These are phyloP conservation scores for Cephaloascus fragrans DNA, from an alignment of 805 yeast genomes.

Conservation along the genomic window DNA sequence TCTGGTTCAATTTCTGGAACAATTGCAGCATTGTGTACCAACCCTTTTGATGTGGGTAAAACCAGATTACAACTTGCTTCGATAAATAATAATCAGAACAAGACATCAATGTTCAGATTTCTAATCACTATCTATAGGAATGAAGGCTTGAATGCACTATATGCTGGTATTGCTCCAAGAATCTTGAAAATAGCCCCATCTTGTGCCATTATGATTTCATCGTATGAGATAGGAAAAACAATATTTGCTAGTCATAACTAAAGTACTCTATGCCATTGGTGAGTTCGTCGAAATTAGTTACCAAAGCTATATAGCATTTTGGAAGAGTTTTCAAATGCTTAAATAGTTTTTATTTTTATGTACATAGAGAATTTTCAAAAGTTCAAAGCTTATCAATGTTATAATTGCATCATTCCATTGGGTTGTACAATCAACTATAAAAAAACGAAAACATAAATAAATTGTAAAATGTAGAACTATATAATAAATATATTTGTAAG, in stretches of 20 bases:
- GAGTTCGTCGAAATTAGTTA: too few species aligned
- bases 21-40: conserved; percentile 77
- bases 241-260: conserved; percentile 15
- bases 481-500: too few species aligned
- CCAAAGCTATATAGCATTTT: too few species aligned
- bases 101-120: conserved; percentile 57
- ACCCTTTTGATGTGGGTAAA: conserved; percentile 96
- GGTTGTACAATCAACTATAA: too few species aligned
- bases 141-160: conserved; percentile 82
- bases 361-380: too few species aligned
- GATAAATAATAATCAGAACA: conserved; percentile 13
- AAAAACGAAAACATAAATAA: too few species aligned
- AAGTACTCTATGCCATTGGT: too few species aligned
- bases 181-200: conserved; percentile 90
- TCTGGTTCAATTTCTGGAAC: conserved; percentile 82
- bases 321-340: too few species aligned
- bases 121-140: conserved; percentile 49
- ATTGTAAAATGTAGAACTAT: too few species aligned
- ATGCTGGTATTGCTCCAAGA: conserved; percentile 80
- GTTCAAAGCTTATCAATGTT: too few species aligned
- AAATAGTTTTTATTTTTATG: too few species aligned
- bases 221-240: conserved; percentile 82
- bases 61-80: conserved; percentile 71
- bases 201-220: conserved; percentile 96
- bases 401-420: too few species aligned